Evolutionary conservation across 2,329 filamentous ascomycete species (phyloP).

Genomic region (Talaromyces rugulosus): DNA sequence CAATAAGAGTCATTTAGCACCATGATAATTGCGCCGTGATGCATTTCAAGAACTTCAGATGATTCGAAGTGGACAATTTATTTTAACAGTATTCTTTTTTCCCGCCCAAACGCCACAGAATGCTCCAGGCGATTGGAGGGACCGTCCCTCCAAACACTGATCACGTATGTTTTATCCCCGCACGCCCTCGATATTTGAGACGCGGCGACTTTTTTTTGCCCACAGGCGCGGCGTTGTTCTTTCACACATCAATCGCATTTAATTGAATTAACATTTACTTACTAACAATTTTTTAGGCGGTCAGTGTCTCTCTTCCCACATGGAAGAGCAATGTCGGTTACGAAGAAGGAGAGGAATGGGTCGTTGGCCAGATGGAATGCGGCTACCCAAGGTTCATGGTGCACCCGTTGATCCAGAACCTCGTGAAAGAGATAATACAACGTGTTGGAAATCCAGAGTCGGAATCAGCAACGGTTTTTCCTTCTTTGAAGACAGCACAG

Average conservation of each 20-base stretch:
- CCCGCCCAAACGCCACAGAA: conserved; percentile 14
- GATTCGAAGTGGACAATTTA: too few relatives aligned
- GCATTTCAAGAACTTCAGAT: not conserved
- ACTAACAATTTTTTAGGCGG: conserved; percentile 57
- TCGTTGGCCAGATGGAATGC: conserved; percentile 77
- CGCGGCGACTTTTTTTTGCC: not conserved
- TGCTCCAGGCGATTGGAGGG: conserved; percentile 54
- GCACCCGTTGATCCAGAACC: conserved; percentile 72
- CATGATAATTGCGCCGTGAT: not conserved
- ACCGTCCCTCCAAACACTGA: conserved; percentile 73
- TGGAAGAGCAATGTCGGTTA: conserved; percentile 90
- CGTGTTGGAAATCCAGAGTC: conserved; percentile 55
- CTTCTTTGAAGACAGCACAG: conserved; percentile 63
- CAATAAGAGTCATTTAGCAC: not conserved
- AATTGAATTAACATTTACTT: not conserved
- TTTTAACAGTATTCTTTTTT: not conserved
- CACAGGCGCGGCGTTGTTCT: not conserved
- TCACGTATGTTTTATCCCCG: conserved; percentile 56
- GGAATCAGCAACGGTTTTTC: conserved; percentile 72
- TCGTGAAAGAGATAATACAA: conserved; percentile 64
- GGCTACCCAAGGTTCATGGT: conserved; percentile 96
- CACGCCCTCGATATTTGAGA: not conserved
- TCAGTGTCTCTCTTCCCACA: conserved; percentile 92
- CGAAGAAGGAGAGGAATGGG: conserved; percentile 85
- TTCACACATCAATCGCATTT: not conserved